phyloP scores from a whole-genome alignment of 495 filamentous ascomycete species.

The Lentithecium fluviatile region DNA sequence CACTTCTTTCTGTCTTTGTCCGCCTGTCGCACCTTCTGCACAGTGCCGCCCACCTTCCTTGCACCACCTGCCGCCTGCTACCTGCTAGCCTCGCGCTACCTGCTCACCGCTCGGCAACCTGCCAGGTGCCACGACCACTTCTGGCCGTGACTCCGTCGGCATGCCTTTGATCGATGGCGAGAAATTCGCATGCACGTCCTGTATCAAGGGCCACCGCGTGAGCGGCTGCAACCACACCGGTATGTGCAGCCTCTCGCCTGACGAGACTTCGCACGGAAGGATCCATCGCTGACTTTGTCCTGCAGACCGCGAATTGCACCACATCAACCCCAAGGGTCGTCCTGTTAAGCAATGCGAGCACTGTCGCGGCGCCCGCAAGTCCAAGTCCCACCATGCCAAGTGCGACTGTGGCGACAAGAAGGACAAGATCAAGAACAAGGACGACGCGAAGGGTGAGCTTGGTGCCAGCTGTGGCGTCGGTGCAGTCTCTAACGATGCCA shows the following conservation, averaged over 20 bases:
- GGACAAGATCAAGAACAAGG: constrained; percentile 49
- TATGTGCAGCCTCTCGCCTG: constrained; percentile 26
- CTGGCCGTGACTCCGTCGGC: constrained; percentile 33
- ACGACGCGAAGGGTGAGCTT: constrained; percentile 63
- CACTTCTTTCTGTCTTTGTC: constrained; percentile 4
- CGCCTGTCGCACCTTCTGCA: constrained; percentile 3
- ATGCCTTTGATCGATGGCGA: constrained; percentile 42
- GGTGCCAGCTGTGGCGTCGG: constrained; percentile 45
- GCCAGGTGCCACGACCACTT: constrained; percentile 26
- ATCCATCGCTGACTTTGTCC: neutral
- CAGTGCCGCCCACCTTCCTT: neutral
- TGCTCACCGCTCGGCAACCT: constrained; percentile 10
- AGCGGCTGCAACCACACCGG: constrained; percentile 46
- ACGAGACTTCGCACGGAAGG: neutral
- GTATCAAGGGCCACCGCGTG: constrained; percentile 48
- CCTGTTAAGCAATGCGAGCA: constrained; percentile 98
- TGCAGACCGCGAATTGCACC: constrained; percentile 84
- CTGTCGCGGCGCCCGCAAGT: constrained; percentile 96
- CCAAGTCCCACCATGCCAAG: constrained; percentile 89
- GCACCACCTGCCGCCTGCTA: neutral
- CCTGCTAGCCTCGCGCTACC: neutral
- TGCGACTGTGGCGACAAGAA: constrained; percentile 96
- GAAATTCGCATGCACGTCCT: constrained; percentile 47
- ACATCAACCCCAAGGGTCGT: constrained; percentile 98
- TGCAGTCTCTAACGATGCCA: constrained; percentile 49